phyloP scores from a whole-genome alignment of 352 stramenopile species.

The Globisporangium spiculum region DNA sequence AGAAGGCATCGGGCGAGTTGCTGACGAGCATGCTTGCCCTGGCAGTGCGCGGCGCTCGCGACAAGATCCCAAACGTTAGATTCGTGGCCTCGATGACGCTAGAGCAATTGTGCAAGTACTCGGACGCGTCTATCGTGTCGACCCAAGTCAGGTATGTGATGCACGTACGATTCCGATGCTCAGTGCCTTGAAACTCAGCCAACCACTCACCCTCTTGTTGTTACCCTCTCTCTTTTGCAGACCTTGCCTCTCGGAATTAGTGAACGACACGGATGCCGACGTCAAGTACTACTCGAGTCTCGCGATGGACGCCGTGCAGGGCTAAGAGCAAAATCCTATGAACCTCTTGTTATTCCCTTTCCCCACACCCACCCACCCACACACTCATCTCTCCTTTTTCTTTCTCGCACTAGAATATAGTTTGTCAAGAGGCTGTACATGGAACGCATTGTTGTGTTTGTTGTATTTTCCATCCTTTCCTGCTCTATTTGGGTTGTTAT shows the following conservation, averaged over 20 bases:
- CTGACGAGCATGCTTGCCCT: constrained; percentile 59
- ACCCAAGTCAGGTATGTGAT: constrained; percentile 68
- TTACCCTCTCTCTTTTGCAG: constrained; percentile 21
- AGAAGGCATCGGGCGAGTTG: constrained; percentile 73
- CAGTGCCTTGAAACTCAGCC: background rate
- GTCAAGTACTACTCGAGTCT: constrained; percentile 88
- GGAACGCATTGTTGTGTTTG: background rate
- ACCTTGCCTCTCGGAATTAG: constrained; percentile 71
- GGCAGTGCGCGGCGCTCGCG: constrained; percentile 65
- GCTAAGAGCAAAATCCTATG: constrained; percentile 27
- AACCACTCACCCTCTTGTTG: background rate
- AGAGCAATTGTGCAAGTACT: constrained; percentile 81
- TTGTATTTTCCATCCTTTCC: constrained; percentile 11
- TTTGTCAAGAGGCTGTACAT: constrained; percentile 18
- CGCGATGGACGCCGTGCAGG: constrained; percentile 71
- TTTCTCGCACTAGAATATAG: constrained; percentile 25
- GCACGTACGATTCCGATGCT: background rate
- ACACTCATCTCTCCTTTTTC: constrained; percentile 8
- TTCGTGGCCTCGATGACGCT: constrained; percentile 86
- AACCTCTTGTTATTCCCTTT: constrained; percentile 19
- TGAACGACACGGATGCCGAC: constrained; percentile 77
- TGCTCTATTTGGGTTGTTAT: constrained; percentile 8
- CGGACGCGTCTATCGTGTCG: constrained; percentile 59
- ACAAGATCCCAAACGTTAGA: constrained; percentile 89
- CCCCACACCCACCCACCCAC: background rate